Percentiles rank a stretch among this genome's conserved stretches.
Conservation (phyloP, 768 basidiomycete species). For the Russula emetica region DNA sequence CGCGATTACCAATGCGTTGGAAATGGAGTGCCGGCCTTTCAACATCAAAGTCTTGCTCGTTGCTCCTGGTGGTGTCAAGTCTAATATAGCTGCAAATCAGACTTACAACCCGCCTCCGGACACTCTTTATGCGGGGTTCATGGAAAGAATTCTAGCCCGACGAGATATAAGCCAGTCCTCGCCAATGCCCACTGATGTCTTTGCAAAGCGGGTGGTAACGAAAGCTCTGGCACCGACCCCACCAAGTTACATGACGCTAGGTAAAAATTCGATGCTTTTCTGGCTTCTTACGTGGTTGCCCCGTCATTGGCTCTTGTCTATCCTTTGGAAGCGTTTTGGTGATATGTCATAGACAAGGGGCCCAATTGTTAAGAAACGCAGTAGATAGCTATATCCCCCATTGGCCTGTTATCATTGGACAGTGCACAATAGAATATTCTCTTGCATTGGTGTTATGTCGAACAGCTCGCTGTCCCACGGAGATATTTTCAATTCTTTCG, state of each 20-base stretch:
- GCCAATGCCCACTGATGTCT: constrained; percentile 48
- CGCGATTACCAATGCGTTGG: constrained; percentile 56
- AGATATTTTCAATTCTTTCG: neutral
- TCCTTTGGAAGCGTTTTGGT: constrained; percentile 38
- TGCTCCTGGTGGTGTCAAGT: constrained; percentile 59
- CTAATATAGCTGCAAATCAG: constrained; percentile 60
- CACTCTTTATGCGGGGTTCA: constrained; percentile 54
- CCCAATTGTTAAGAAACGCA: too few relatives aligned
- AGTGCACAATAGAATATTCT: neutral
- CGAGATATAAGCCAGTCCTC: constrained; percentile 51
- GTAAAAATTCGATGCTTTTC: constrained; percentile 42
- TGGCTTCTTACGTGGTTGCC: constrained; percentile 52
- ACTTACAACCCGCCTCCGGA: constrained; percentile 39
- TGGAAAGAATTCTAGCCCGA: constrained; percentile 51
- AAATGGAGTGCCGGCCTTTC: constrained; percentile 72
- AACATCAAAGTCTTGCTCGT: constrained; percentile 68
- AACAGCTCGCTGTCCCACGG: neutral
- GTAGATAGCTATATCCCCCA: too few relatives aligned
- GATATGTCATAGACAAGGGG: neutral
- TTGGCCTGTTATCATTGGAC: too few relatives aligned
- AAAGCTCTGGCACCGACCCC: constrained; percentile 46
- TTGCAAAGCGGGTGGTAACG: constrained; percentile 50
- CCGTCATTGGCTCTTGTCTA: constrained; percentile 39
- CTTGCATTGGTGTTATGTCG: neutral
- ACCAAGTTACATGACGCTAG: constrained; percentile 49